phyloP scores from a whole-genome alignment of 495 filamentous ascomycete species.

The Lepidopterella palustris region DNA sequence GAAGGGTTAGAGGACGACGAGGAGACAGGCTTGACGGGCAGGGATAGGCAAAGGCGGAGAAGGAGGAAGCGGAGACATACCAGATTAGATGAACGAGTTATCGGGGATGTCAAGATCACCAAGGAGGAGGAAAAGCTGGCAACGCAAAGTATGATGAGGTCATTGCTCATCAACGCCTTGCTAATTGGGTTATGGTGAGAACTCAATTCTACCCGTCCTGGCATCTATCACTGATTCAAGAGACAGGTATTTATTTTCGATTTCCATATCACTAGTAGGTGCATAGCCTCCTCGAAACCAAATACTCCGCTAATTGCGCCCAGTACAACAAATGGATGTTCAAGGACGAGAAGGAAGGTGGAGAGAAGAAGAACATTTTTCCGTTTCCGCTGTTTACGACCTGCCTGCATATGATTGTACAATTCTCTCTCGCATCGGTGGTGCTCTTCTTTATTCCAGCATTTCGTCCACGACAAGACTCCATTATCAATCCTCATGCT shows the following conservation, averaged over 20 bases:
- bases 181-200: constrained; percentile 78
- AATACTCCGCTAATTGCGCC: neutral
- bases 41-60: constrained; percentile 60
- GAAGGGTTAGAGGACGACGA: constrained; percentile 82
- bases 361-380: constrained; percentile 50
- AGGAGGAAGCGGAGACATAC: constrained; percentile 60
- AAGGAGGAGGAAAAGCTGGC: constrained; percentile 60
- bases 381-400: constrained; percentile 95
- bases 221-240: neutral
- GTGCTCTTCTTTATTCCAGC: constrained; percentile 80
- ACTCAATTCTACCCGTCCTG: no score
- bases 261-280: constrained; percentile 84
- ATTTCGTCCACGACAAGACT: constrained; percentile 60
- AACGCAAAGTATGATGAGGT: constrained; percentile 63
- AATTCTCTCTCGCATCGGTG: constrained; percentile 74
- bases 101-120: constrained; percentile 48
- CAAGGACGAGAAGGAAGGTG: constrained; percentile 53
- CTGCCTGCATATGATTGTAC: constrained; percentile 90
- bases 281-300: constrained; percentile 32
- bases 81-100: constrained; percentile 65
- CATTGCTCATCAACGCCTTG: constrained; percentile 59
- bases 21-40: constrained; percentile 74
- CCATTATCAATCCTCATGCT: constrained; percentile 39
- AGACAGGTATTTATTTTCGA: constrained; percentile 69
- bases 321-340: constrained; percentile 99